Percentiles rank a stretch among this genome's conserved stretches.
Evolutionary conservation across 1,139 yeast genomes (phyloP).

Genomic region (Trichomonascaceae sp.): DNA sequence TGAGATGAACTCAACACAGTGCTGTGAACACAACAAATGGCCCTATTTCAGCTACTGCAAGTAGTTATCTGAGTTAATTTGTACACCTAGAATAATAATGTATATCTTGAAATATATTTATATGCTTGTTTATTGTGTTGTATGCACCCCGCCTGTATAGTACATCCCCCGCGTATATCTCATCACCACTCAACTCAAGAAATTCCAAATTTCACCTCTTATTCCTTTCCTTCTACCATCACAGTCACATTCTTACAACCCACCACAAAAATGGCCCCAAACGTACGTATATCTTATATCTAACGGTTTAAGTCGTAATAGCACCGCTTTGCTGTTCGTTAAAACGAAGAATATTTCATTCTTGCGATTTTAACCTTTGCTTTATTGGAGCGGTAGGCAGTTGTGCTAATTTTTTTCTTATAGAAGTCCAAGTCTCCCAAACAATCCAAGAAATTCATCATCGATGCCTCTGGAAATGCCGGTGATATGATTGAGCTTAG

Average conservation of each 20-base stretch:
- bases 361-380: slow-evolving; percentile 5
- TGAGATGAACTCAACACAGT: too few relatives aligned
- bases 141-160: too few relatives aligned
- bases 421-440: slow-evolving; percentile 58
- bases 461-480: slow-evolving; percentile 96
- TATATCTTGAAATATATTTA: too few relatives aligned
- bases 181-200: slow-evolving; percentile 9
- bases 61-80: too few relatives aligned
- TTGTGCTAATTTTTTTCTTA: slow-evolving; percentile 35
- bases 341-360: slow-evolving; percentile 10
- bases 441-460: slow-evolving; percentile 60
- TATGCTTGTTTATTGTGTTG: too few relatives aligned
- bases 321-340: slow-evolving; percentile 25
- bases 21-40: too few relatives aligned
- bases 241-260: not conserved
- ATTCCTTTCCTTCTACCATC: not conserved
- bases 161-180: not conserved
- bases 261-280: slow-evolving; percentile 69
- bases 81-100: too few relatives aligned
- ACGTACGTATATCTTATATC: slow-evolving; percentile 54
- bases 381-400: slow-evolving; percentile 38
- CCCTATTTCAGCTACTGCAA: too few relatives aligned
- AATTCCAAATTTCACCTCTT: not conserved
- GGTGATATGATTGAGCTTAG: slow-evolving; percentile 93
- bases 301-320: slow-evolving; percentile 25